These are phyloP conservation scores for Caryopteris hybrid DNA, from an alignment of 305 asterid genomes.

Conservation along the genomic window DNA sequence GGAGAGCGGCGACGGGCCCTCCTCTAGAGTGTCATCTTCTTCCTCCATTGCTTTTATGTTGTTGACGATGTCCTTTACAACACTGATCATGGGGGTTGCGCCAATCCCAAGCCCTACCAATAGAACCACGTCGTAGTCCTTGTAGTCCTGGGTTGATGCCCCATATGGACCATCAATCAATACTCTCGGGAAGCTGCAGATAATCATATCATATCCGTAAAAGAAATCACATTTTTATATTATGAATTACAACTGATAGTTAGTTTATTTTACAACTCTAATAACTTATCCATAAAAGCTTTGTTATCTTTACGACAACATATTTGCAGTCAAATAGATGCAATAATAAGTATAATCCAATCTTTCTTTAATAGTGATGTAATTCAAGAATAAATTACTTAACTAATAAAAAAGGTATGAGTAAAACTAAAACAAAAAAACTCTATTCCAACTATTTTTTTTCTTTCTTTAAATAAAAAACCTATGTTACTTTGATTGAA, in stretches of 20 bases:
- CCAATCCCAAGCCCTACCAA: constrained; percentile 83
- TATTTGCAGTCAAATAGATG: neutral
- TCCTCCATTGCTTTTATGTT: constrained; percentile 57
- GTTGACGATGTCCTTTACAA: constrained; percentile 73
- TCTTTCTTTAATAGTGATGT: neutral
- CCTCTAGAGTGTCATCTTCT: constrained; percentile 33
- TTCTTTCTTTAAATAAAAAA: no score
- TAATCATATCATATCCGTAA: no score
- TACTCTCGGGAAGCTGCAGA: constrained; percentile 54
- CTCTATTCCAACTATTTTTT: neutral
- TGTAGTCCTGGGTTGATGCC: constrained; percentile 89
- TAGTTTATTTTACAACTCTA: no score
- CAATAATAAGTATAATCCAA: neutral
- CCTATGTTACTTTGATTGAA: neutral
- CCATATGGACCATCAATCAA: constrained; percentile 84
- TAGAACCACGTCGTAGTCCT: constrained; percentile 66
- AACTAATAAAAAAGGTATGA: neutral
- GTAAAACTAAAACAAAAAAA: no score
- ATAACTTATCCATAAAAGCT: neutral
- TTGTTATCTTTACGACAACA: neutral
- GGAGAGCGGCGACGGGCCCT: constrained; percentile 7
- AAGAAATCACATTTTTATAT: no score
- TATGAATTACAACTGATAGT: no score
- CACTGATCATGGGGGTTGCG: constrained; percentile 87
- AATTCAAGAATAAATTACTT: neutral